Evolutionary conservation across 106 monocot species (phyloP), one percentile per base, ranked within the genome.

Genomic region (Allium cepa): DNA sequence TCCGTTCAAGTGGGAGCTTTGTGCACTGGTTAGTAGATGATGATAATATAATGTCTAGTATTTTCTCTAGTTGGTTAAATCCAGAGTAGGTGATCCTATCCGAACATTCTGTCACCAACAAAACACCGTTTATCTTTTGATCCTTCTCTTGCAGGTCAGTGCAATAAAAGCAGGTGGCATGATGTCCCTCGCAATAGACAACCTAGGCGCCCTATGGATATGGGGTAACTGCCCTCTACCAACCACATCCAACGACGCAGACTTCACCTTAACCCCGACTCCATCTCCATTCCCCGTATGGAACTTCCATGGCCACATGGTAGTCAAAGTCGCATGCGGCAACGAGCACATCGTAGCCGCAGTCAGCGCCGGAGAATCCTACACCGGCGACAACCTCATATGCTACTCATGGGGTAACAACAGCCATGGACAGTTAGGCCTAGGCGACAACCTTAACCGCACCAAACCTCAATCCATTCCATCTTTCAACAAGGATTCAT

Each of bases 341-440:
- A 92, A 92, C 47, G 92, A 92, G 49, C 92, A 92, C 56, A 75
- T 88, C 0, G 75, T 92, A 14, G 92, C 92, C 48, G 72, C 77
- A 51, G 82, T 92, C 9, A 82, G 70, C 62, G 69, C 73, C 46
- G 88, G 88, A 11, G 92, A 85, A 67, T 73, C 71, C 13, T 82
- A 68, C 46, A 77, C 67, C 0, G 82, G 68, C 11, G 78, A 75
- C 12, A 76, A 84, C 22, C 78, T 92, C 3, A 18, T 85, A 17
- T 82, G 84, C 73, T 92, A 92, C 64, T 55, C 87, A 18, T 92
- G 92, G 92, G 92, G 92, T 11, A 87, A 80, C 75, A 92, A 92
- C 73, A 87, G 61, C 46, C 88, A 92, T 67, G 92, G 92, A 3
- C 92, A 92, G 69, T 66, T 92, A 8, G 92, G 92, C 1, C 76